These are phyloP conservation scores for Microsporum canis DNA, from an alignment of 2,329 filamentous ascomycete genomes.

Conservation along the genomic window DNA sequence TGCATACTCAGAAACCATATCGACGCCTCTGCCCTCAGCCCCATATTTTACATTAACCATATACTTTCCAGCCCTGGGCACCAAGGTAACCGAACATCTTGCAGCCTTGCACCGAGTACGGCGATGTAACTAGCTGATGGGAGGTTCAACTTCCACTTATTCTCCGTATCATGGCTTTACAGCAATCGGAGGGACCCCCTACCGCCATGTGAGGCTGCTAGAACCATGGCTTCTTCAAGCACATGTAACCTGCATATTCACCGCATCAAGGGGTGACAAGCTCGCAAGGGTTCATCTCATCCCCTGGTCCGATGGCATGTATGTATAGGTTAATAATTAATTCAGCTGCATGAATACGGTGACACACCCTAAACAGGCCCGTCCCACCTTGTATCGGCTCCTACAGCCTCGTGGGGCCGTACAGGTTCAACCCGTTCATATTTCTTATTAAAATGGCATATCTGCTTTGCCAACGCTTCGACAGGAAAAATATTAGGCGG, in stretches of 20 bases:
- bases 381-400: neutral
- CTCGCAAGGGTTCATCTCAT: neutral
- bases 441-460: conserved; percentile 2
- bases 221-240: neutral
- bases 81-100: neutral
- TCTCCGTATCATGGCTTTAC: neutral
- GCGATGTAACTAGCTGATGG: neutral
- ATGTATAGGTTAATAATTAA: neutral
- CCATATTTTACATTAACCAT: neutral
- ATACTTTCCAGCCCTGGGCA: neutral
- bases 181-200: neutral
- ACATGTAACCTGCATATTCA: neutral
- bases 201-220: neutral
- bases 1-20: neutral
- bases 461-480: neutral
- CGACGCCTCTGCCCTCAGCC: neutral
- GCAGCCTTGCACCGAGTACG: neutral
- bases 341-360: conserved; percentile 3
- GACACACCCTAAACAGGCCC: neutral
- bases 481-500: neutral
- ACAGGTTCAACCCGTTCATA: neutral
- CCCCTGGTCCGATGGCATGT: neutral
- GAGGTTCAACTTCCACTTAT: neutral
- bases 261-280: neutral
- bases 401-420: conserved; percentile 3